Evolutionary conservation across 2,329 filamentous ascomycete genomes (phyloP), one percentile per base, ranked within the genome.

Genomic region (Aspergillus unguis): DNA sequence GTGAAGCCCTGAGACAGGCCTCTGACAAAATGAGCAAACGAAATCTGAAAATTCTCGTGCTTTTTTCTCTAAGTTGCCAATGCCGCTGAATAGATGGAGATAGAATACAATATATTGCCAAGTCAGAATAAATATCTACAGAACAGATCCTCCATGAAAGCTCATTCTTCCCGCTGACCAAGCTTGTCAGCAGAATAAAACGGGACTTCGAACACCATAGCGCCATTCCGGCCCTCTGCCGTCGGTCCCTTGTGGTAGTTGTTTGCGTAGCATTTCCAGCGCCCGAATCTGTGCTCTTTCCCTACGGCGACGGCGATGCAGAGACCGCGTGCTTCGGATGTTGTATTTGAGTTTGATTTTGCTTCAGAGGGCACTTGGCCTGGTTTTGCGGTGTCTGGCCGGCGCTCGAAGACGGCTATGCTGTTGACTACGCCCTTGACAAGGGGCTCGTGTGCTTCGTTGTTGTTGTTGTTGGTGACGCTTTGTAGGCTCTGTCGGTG

Each of bases 251-350:
- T 61, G 36, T 65, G 55, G 48, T 66, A 69, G 47, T 70, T 73
- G 44, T 76, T 72, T 25, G 63, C 57, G 49, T 70, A 73, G 38
- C 67, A 65, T 72, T 86, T 86, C 91, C 91, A 97, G 57, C 88
- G 80, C 3, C 91, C 94, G 38, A 96, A 76, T 41, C 90, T 83
- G 71, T 92, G 88, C 72, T 96, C 90, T 65, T 88, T 92, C 33
- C 89, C 91, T 1, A 95, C 81, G 11, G 87, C 94, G n/a, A 85
- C 89, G 9, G 95, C 85, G 28, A 97, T 81, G 62, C 89, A 92
- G 2, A 96, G 72, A 1, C 91, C 91, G 23, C 65, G 67, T 44
- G 65, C 61, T 43, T 71, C 67, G 10, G 68, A 50, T 51, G 54
- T 28, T 10, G 53, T 33, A 11, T 50, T 51, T 3, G 58, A 48